phyloP scores from a whole-genome alignment of 352 stramenopile genomes.

The Phytophthora chlamydospora region DNA sequence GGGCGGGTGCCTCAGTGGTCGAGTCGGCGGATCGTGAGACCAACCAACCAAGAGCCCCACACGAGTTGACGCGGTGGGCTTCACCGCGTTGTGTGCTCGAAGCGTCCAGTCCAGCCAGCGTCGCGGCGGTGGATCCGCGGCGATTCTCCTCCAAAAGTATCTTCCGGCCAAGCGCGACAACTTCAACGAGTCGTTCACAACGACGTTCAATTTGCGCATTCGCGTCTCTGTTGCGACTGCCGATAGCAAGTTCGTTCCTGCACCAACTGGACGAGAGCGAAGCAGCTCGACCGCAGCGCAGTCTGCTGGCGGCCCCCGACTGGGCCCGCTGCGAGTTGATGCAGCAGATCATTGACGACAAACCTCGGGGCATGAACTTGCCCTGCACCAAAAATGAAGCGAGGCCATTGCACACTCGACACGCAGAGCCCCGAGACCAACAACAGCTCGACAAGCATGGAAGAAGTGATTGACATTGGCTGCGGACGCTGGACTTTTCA shows the following conservation, averaged over 20 bases:
- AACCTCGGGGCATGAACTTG: slow-evolving; percentile 5
- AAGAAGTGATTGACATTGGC: slow-evolving; percentile 13
- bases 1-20: slow-evolving; percentile 23
- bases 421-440: slow-evolving; percentile 1
- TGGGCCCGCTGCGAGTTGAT: neutral
- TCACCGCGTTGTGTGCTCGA: neutral
- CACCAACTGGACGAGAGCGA: too few species aligned
- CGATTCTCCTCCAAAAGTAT: slow-evolving; percentile 20
- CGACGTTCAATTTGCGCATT: neutral
- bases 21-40: neutral
- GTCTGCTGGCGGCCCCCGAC: neutral
- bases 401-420: slow-evolving; percentile 7
- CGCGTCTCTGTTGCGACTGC: neutral
- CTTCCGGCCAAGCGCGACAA: slow-evolving; percentile 8
- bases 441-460: slow-evolving; percentile 11
- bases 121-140: neutral
- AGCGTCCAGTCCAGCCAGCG: neutral
- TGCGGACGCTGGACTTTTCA: slow-evolving; percentile 27
- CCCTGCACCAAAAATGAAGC: slow-evolving; percentile 12
- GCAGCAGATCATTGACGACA: neutral
- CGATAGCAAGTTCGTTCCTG: neutral
- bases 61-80: slow-evolving; percentile 10
- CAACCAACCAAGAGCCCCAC: neutral
- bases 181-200: too few species aligned
- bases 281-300: too few species aligned